phyloP scores from a whole-genome alignment of 495 filamentous ascomycete genomes.

The Neurospora intermedia region DNA sequence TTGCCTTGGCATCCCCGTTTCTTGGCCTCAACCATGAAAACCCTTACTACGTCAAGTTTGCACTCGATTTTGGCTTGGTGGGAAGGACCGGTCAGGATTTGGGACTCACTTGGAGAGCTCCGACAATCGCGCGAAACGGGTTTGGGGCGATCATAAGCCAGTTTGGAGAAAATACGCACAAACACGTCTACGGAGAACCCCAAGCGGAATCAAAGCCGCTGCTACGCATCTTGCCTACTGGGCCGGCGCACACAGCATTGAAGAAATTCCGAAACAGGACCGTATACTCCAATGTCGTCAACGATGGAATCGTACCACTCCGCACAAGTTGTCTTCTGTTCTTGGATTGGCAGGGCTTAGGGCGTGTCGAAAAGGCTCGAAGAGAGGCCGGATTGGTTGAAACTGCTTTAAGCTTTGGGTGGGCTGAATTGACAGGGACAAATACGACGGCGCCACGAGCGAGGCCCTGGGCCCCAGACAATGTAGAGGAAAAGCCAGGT shows the following conservation, averaged over 20 bases:
- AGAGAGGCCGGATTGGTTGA: slow-evolving; percentile 86
- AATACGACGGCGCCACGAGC: slow-evolving; percentile 35
- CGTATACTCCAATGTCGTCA: slow-evolving; percentile 94
- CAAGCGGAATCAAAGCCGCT: slow-evolving; percentile 81
- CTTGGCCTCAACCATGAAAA: slow-evolving; percentile 95
- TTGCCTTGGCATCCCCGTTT: slow-evolving; percentile 82
- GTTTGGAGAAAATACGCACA: slow-evolving; percentile 52
- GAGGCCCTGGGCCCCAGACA: slow-evolving; percentile 24
- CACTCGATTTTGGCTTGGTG: slow-evolving; percentile 89
- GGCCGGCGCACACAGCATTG: slow-evolving; percentile 80
- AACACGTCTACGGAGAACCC: slow-evolving; percentile 50
- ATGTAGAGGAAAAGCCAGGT: slow-evolving; percentile 11
- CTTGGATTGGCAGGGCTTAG: slow-evolving; percentile 90
- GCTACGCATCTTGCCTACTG: slow-evolving; percentile 80
- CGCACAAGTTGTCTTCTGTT: slow-evolving; percentile 95
- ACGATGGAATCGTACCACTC: slow-evolving; percentile 93
- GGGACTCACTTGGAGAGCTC: slow-evolving; percentile 86
- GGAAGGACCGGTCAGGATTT: slow-evolving; percentile 91
- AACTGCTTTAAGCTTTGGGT: slow-evolving; percentile 86
- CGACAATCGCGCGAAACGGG: slow-evolving; percentile 69
- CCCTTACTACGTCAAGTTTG: slow-evolving; percentile 92
- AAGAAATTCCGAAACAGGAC: slow-evolving; percentile 85
- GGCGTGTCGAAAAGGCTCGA: slow-evolving; percentile 85
- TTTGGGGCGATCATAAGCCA: slow-evolving; percentile 81
- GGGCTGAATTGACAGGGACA: slow-evolving; percentile 84